Evolutionary conservation across 2,329 filamentous ascomycete genomes (phyloP).

Genomic region (Lecanicillium sp.): DNA sequence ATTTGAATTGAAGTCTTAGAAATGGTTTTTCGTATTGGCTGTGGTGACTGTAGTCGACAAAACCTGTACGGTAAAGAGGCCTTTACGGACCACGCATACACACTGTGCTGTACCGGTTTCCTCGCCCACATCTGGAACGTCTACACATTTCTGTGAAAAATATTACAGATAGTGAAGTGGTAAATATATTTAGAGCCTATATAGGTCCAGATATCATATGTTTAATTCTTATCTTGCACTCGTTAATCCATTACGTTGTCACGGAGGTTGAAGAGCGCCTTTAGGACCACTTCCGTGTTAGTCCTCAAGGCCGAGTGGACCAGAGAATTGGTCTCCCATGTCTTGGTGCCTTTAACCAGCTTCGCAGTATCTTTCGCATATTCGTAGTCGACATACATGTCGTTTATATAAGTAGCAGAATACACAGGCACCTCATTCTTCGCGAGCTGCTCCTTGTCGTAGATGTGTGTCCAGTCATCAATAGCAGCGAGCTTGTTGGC

Average conservation of each 20-base stretch:
- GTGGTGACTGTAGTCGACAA: too few relatives aligned
- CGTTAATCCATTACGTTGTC: slow-evolving; percentile 55
- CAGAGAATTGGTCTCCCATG: slow-evolving; percentile 77
- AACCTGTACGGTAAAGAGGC: too few relatives aligned
- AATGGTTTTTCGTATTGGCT: too few relatives aligned
- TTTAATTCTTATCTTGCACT: too few relatives aligned
- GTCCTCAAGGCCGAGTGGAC: slow-evolving; percentile 77
- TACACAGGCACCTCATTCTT: slow-evolving; percentile 81
- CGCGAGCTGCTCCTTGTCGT: slow-evolving; percentile 65
- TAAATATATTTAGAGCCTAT: too few relatives aligned
- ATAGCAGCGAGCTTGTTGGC: slow-evolving; percentile 63
- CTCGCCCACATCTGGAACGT: too few relatives aligned
- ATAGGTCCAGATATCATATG: too few relatives aligned
- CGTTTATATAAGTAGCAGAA: slow-evolving; percentile 72
- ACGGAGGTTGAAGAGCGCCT: slow-evolving; percentile 66
- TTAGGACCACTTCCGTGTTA: slow-evolving; percentile 68
- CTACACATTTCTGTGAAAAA: too few relatives aligned
- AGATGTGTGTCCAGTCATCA: slow-evolving; percentile 66
- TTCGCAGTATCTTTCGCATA: slow-evolving; percentile 65
- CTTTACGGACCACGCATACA: too few relatives aligned
- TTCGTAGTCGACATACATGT: slow-evolving; percentile 85
- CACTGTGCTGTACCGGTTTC: too few relatives aligned
- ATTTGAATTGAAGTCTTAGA: too few relatives aligned
- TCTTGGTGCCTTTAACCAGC: slow-evolving; percentile 67
- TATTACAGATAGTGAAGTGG: too few relatives aligned